These are phyloP conservation scores for Aquilaria agallochum DNA, from an alignment of 441 rosid species.

Conservation along the genomic window DNA sequence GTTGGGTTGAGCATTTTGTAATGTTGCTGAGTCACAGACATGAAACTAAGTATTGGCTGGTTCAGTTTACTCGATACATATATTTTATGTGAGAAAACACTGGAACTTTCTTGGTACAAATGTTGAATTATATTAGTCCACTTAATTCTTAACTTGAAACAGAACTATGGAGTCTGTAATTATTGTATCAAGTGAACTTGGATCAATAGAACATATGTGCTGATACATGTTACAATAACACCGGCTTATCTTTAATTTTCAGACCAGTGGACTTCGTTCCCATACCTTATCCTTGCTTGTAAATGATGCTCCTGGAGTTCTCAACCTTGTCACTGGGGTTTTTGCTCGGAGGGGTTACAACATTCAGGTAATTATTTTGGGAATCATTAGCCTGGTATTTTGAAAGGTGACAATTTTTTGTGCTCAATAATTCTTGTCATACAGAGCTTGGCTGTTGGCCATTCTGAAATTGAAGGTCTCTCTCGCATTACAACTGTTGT, in stretches of 20 bases:
- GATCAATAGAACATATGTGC: too few relatives aligned
- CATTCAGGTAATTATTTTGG: constrained; percentile 54
- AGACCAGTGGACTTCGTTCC: constrained; percentile 83
- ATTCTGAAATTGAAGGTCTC: constrained; percentile 71
- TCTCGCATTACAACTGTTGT: constrained; percentile 90
- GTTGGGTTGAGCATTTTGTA: too few relatives aligned
- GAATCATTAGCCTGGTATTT: constrained; percentile 12
- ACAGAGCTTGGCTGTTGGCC: constrained; percentile 94
- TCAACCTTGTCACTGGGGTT: constrained; percentile 77
- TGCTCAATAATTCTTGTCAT: constrained; percentile 16
- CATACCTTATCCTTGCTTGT: constrained; percentile 85
- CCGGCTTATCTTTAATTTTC: constrained; percentile 17
- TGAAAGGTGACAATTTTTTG: constrained; percentile 10
- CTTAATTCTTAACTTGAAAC: too few relatives aligned
- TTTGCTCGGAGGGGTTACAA: constrained; percentile 89
- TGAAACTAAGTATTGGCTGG: too few relatives aligned
- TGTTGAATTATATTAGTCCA: too few relatives aligned
- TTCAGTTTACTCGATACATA: too few relatives aligned
- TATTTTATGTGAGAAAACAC: too few relatives aligned
- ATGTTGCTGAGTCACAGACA: too few relatives aligned
- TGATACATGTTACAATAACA: too few relatives aligned
- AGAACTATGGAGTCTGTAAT: too few relatives aligned
- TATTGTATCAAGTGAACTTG: too few relatives aligned
- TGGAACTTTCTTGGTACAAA: too few relatives aligned
- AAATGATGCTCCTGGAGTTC: constrained; percentile 80